Conservation (phyloP, 1,284 basidiomycete species). For the Phellopilus nigrolimitatus region DNA sequence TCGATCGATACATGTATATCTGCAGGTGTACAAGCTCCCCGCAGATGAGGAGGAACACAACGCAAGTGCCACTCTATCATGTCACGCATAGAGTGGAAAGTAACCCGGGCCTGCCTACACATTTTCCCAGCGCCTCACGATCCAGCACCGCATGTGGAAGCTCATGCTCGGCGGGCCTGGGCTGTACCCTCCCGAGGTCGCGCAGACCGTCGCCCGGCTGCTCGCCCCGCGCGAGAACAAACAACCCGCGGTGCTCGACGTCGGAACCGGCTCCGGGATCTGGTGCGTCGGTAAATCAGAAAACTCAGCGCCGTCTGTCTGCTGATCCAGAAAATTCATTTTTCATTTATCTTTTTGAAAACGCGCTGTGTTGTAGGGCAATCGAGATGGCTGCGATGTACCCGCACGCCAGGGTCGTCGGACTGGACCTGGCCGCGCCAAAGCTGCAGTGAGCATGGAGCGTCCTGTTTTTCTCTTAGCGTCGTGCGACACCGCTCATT, state of each 20-base stretch:
- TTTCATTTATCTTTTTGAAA: not conserved
- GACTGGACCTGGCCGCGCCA: constrained; percentile 15
- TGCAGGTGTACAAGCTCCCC: constrained; percentile 18
- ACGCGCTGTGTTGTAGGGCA: constrained; percentile 17
- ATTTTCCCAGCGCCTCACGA: constrained; percentile 9
- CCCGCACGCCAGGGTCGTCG: constrained; percentile 16
- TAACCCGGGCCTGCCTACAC: not conserved
- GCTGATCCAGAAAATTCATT: no score
- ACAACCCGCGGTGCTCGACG: constrained; percentile 12
- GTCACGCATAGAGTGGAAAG: not conserved
- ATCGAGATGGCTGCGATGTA: constrained; percentile 18
- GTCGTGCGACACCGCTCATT: not conserved
- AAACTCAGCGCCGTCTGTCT: no score
- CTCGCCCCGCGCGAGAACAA: not conserved
- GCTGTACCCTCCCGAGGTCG: constrained; percentile 17
- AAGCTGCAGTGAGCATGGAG: constrained; percentile 12
- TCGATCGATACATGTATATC: not conserved
- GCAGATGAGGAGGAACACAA: constrained; percentile 16
- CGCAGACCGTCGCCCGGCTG: constrained; percentile 2
- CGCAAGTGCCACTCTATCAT: not conserved
- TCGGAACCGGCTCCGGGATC: constrained; percentile 19
- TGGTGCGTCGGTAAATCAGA: constrained; percentile 17
- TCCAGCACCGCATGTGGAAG: constrained; percentile 19
- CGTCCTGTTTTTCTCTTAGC: not conserved
- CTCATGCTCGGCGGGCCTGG: constrained; percentile 13